Evolutionary conservation across 2,329 filamentous ascomycete genomes (phyloP).

Genomic region (Xylaria sp.): DNA sequence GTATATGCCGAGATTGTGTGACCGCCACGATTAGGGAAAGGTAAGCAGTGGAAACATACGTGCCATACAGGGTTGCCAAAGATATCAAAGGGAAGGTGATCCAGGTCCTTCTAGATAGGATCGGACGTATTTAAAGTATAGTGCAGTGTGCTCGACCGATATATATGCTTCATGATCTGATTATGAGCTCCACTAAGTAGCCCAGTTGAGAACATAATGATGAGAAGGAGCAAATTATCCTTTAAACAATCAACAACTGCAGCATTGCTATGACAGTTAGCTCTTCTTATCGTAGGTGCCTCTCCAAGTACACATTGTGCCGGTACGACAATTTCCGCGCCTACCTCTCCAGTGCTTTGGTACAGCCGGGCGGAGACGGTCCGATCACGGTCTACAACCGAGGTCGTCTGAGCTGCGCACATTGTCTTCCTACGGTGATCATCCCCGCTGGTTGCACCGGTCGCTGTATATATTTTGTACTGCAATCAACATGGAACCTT

Average conservation of each 20-base stretch:
- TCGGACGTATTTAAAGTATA: background rate
- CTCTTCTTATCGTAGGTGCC: background rate
- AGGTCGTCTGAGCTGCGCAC: background rate
- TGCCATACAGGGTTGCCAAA: background rate
- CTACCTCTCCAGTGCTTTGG: background rate
- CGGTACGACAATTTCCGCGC: background rate
- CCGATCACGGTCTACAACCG: slow-evolving; percentile 18
- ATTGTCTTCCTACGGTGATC: background rate
- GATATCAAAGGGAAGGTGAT: background rate
- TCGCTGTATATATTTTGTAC: background rate
- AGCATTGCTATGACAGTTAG: background rate
- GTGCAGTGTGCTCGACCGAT: background rate
- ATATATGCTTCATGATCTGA: background rate
- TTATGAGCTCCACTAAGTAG: background rate
- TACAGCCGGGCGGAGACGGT: slow-evolving; percentile 19
- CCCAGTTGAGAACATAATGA: background rate
- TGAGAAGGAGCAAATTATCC: background rate
- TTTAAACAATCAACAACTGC: background rate
- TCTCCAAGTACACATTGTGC: background rate
- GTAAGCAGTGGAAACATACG: background rate
- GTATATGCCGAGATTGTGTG: background rate
- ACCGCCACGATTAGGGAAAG: background rate
- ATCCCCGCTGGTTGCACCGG: background rate
- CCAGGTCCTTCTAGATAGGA: background rate
- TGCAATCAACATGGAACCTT: slow-evolving; percentile 45